Evolutionary conservation across 495 filamentous ascomycete genomes (phyloP), one percentile per base, ranked within the genome.

Genomic region (Thozetella sp.): DNA sequence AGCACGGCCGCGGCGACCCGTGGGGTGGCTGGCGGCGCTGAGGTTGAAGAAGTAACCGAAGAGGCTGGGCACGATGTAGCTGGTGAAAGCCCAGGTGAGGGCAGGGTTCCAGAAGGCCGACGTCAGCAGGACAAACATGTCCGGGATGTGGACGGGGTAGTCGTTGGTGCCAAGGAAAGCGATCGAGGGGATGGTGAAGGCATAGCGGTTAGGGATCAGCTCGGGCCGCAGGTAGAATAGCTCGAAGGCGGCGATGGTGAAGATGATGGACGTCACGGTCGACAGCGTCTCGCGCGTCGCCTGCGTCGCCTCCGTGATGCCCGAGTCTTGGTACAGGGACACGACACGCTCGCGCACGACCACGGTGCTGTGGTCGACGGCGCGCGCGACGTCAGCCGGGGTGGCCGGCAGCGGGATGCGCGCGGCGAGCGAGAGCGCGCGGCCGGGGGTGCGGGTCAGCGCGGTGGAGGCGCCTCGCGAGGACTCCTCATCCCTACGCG

Each of bases 1-100:
- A 53, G 62, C 62, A 61, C 77, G 69, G 53, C 68, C 65, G 48
- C 66, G 64, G 64, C 66, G 63, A 45, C 48, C 43, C 34, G 50
- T 25, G 50, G 62, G 54, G 61, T 66, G 61, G 63, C 68, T 62
- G 55, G 70, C 75, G 59, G 70, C 73, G 51, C 85, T 90, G 64
- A 97, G 67, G 71, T 99, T 97, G 79, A 96, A 86, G 69, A 97
- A 94, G 67, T 93, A 97, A 1, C 90, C 91, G 34, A 85, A 81
- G 24, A 88, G 56, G 55, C 87, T 64, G 2, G 95, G 95, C 60
- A 94, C 53, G 15, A 89, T 25, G 17, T 93, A 61, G 64, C 83
- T 87, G 2, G 92, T 94, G 25, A 89, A 67, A 2, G 83, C 62
- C 94, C 96, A 99, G 22, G 95, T 79, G 11, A 86, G 77, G 26